phyloP scores from a whole-genome alignment of 2,329 filamentous ascomycete species.

The Tolypocladium endophyticum region DNA sequence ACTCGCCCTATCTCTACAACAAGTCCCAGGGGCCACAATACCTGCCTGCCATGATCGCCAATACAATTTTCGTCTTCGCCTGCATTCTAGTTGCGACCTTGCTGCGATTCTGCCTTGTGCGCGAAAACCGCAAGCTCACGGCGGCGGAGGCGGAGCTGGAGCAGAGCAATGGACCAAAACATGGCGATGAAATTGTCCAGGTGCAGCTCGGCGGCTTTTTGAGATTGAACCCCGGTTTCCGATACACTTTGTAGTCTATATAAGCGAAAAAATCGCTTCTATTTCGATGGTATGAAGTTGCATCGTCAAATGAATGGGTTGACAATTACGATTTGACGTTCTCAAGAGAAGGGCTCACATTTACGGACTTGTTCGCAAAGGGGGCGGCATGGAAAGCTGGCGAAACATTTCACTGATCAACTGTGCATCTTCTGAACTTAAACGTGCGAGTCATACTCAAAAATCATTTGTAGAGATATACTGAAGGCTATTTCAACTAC shows the following conservation, averaged over 20 bases:
- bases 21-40: not conserved
- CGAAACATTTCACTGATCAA: too few relatives aligned
- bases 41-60: not conserved
- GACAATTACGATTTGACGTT: too few relatives aligned
- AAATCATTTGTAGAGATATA: not conserved
- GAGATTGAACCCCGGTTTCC: not conserved
- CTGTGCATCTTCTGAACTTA: too few relatives aligned
- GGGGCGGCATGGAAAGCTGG: too few relatives aligned
- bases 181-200: not conserved
- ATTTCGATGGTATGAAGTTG: not conserved
- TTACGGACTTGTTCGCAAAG: too few relatives aligned
- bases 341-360: too few relatives aligned
- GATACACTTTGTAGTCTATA: not conserved
- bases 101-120: not conserved
- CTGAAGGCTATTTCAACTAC: slow-evolving; percentile 3
- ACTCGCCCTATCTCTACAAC: not conserved
- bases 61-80: not conserved
- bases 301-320: too few relatives aligned
- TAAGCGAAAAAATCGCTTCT: not conserved
- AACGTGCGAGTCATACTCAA: not conserved
- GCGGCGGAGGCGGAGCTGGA: not conserved
- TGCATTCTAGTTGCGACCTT: not conserved
- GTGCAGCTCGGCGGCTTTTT: not conserved
- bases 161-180: not conserved
- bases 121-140: not conserved